Evolutionary conservation across 2,329 filamentous ascomycete genomes (phyloP), one percentile per base, ranked within the genome.

Genomic region (Tympanopsis confertula): DNA sequence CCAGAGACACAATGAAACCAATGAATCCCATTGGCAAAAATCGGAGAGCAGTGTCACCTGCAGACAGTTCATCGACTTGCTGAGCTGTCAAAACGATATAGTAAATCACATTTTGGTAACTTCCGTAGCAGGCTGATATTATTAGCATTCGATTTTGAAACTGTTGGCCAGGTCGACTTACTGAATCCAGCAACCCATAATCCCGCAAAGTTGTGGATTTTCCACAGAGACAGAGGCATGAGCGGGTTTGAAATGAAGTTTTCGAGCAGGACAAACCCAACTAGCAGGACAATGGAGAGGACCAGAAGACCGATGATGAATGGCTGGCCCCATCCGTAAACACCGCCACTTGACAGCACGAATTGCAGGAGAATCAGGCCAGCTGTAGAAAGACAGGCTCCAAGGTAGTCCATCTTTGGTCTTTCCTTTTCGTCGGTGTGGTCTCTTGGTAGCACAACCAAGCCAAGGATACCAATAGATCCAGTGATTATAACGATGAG

Each of bases 221-320:
- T 65, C 62, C 62, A 66, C 5, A 66, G 42, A 0, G 57, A 60
- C 2, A 66, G 45, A 0, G 62, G 62, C 62, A 66, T 66, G 38
- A 66, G 58, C 2, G 62, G 62, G 36, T 65, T 63, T 13, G 50
- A 41, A 15, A 63, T 56, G 38, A 61, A 63, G 43, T 62, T 65
- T 45, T 66, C 60, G 5, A 61, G 50, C 20, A 54, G 50, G 1
- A 52, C 51, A 33, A 65, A 66, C 4, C 51, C 46, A 4, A 50
- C 52, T 3, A 65, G 53, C 37, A 65, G 44, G 2, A 45, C 53
- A 15, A 65, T 45, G 4, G 58, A 55, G 1, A 61, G 20, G 3
- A 65, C 42, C 5, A 65, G 44, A 2, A 65, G 46, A 7, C 54
- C 58, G 19, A 65, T 64, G 39, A 65, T 62, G 36, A 65, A 65